These are phyloP conservation scores for Trematosphaeria pertusa DNA, from an alignment of 2,329 filamentous ascomycete genomes.

Conservation along the genomic window DNA sequence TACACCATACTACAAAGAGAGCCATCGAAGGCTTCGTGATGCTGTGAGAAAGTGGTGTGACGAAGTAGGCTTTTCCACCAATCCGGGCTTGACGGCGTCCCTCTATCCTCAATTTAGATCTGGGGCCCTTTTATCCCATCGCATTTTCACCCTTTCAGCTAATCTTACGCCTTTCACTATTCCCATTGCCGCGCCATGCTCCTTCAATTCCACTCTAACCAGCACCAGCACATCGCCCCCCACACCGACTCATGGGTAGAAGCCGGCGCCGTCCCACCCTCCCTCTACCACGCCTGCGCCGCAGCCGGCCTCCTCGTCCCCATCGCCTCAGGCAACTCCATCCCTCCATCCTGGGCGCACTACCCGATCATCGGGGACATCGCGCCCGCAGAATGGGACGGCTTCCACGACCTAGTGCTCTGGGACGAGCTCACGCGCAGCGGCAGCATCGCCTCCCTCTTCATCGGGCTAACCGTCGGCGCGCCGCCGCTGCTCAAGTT, in stretches of 20 bases:
- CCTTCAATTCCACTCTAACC: conserved; percentile 9
- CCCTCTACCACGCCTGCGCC: conserved; percentile 36
- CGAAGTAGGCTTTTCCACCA: conserved; percentile 24
- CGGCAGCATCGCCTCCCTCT: conserved; percentile 31
- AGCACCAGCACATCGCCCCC: conserved; percentile 29
- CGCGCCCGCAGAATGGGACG: conserved; percentile 42
- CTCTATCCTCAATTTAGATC: too few relatives aligned
- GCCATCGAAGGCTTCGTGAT: conserved; percentile 35
- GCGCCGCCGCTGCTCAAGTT: conserved; percentile 36
- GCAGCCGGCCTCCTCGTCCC: conserved; percentile 38
- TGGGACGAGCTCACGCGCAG: conserved; percentile 44
- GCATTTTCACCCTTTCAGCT: too few relatives aligned
- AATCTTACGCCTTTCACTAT: too few relatives aligned
- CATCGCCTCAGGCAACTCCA: conserved; percentile 38
- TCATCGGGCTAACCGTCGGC: conserved; percentile 40
- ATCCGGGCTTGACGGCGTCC: too few relatives aligned
- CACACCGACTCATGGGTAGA: conserved; percentile 37
- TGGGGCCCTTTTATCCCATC: too few relatives aligned
- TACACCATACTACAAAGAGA: conserved; percentile 42
- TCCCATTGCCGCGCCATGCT: too few relatives aligned
- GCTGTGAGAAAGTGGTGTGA: conserved; percentile 40
- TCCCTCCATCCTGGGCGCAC: conserved; percentile 31
- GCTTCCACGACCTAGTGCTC: conserved; percentile 47
- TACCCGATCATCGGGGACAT: conserved; percentile 61
- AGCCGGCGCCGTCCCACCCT: conserved; percentile 30